These are phyloP conservation scores for Petasospora fabianii DNA, from an alignment of 1,139 yeast genomes.

Conservation along the genomic window DNA sequence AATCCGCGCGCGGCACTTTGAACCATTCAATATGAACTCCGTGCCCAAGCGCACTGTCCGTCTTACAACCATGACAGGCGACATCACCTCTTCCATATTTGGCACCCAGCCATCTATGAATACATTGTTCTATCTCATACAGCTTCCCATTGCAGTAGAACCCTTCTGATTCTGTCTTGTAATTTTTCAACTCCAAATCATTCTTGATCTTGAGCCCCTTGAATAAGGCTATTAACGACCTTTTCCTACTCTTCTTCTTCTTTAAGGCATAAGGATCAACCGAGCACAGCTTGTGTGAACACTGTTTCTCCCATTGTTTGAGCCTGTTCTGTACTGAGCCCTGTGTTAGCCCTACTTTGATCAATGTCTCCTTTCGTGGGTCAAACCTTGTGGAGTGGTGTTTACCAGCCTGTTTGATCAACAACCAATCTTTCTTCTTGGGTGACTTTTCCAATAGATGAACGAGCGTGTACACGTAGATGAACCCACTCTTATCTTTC, in stretches of 20 bases:
- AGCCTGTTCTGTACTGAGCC: constrained; percentile 42
- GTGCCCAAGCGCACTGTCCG: constrained; percentile 16
- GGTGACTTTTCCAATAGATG: constrained; percentile 36
- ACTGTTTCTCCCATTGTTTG: constrained; percentile 52
- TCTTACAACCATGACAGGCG: constrained; percentile 39
- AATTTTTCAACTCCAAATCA: constrained; percentile 2
- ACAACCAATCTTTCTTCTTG: constrained; percentile 29
- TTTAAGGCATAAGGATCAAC: constrained; percentile 32
- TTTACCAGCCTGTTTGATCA: constrained; percentile 25
- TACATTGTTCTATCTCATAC: constrained; percentile 37
- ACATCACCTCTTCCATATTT: constrained; percentile 44
- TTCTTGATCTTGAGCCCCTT: constrained; percentile 4
- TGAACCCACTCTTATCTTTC: constrained; percentile 35
- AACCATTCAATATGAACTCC: constrained; percentile 60
- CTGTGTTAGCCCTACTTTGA: constrained; percentile 57
- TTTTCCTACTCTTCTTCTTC: constrained; percentile 1
- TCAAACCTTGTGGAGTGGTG: constrained; percentile 38
- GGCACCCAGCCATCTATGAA: constrained; percentile 37
- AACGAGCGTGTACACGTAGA: constrained; percentile 50
- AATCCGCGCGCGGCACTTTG: constrained; percentile 43
- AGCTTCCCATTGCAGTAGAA: constrained; percentile 34
- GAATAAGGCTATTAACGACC: constrained; percentile 6
- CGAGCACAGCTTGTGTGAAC: constrained; percentile 42
- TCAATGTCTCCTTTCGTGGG: constrained; percentile 38
- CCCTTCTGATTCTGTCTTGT: constrained; percentile 27